phyloP scores from a whole-genome alignment of 2,329 filamentous ascomycete species.

The Erysiphe pisi region DNA sequence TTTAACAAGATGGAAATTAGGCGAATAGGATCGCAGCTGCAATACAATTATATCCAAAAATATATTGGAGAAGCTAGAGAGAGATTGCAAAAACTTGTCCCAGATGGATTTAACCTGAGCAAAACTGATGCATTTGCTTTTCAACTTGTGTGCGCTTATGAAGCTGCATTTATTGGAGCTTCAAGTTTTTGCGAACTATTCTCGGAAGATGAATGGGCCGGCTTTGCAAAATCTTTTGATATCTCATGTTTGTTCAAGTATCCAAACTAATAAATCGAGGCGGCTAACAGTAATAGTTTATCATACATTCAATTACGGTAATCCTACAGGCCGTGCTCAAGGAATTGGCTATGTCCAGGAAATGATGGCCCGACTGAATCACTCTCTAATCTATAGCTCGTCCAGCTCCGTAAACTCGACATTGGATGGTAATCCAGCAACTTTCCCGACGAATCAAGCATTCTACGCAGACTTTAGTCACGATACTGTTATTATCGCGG shows the following conservation, averaged over 20 bases:
- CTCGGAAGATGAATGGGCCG: slow-evolving; percentile 46
- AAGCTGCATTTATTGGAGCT: slow-evolving; percentile 42
- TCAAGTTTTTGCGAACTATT: slow-evolving; percentile 47
- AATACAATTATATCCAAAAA: slow-evolving; percentile 40
- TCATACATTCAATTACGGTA: slow-evolving; percentile 71
- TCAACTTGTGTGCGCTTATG: slow-evolving; percentile 47
- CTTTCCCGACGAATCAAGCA: slow-evolving; percentile 57
- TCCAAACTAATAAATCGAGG: neutral
- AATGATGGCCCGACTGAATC: slow-evolving; percentile 65
- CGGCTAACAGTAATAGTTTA: slow-evolving; percentile 31
- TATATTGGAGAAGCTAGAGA: slow-evolving; percentile 42
- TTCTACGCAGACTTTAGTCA: slow-evolving; percentile 84
- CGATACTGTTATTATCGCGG: slow-evolving; percentile 70
- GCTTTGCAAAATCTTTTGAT: slow-evolving; percentile 46
- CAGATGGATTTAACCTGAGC: slow-evolving; percentile 42
- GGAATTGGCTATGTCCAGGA: slow-evolving; percentile 81
- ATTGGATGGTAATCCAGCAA: slow-evolving; percentile 53
- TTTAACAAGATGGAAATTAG: slow-evolving; percentile 30
- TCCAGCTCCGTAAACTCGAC: slow-evolving; percentile 65
- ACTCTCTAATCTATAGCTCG: slow-evolving; percentile 53
- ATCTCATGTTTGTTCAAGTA: slow-evolving; percentile 41
- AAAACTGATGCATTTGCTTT: slow-evolving; percentile 44
- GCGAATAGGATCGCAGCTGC: slow-evolving; percentile 39
- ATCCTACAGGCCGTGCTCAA: slow-evolving; percentile 67
- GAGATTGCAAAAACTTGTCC: slow-evolving; percentile 42